Evolutionary conservation across 2,329 filamentous ascomycete species (phyloP).

Genomic region (Teratosphaeria pseudoeucalypti): DNA sequence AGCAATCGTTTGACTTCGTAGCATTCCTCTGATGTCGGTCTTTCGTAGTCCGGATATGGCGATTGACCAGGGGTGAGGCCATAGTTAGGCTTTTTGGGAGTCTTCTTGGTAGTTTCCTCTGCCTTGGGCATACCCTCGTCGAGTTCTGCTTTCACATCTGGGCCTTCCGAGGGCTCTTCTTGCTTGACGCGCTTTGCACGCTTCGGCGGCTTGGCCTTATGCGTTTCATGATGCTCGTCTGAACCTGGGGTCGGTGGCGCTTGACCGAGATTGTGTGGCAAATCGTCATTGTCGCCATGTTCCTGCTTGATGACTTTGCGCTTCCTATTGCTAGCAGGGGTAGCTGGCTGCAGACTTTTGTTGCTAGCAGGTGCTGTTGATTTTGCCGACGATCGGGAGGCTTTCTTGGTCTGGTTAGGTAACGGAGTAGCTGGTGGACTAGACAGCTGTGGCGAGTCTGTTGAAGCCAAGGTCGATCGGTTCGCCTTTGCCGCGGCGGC

Average conservation of each 20-base stretch:
- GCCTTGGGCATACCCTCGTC: conserved; percentile 11
- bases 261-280: conserved; percentile 48
- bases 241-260: conserved; percentile 20
- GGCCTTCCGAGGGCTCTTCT: conserved; percentile 2
- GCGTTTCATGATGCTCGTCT: conserved; percentile 12
- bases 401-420: not conserved
- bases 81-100: conserved; percentile 17
- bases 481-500: conserved; percentile 12
- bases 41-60: conserved; percentile 58
- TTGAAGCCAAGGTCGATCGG: not conserved
- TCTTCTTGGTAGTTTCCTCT: conserved; percentile 25
- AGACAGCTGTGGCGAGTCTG: conserved; percentile 28
- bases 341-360: conserved; percentile 8
- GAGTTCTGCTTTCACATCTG: not conserved
- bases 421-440: conserved; percentile 32
- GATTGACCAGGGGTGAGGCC: conserved; percentile 40
- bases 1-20: conserved; percentile 58
- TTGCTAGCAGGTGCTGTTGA: not conserved
- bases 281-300: conserved; percentile 32
- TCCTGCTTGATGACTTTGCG: conserved; percentile 27
- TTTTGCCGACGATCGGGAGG: not conserved
- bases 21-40: conserved; percentile 59
- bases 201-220: conserved; percentile 1
- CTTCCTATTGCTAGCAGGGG: conserved; percentile 26
- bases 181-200: conserved; percentile 9